Percentiles rank a stretch among this genome's conserved stretches.
phyloP scores from a whole-genome alignment of 2,329 filamentous ascomycete genomes.

The Fusarium abutilonis region DNA sequence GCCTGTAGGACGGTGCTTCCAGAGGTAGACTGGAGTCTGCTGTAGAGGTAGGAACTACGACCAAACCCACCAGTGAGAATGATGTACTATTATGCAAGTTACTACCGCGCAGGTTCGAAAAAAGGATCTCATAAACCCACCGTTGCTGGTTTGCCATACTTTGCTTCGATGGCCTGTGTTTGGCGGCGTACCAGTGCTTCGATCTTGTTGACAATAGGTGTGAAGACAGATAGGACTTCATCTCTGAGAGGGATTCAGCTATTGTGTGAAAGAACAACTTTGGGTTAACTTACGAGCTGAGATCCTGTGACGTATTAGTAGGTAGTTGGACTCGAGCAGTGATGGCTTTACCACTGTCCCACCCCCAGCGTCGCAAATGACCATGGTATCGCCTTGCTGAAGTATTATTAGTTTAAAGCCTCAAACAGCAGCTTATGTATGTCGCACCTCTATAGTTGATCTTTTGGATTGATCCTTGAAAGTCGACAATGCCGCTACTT shows the following conservation, averaged over 20 bases:
- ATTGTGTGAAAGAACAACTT: fast-evolving
- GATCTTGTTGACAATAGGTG: conserved; percentile 36
- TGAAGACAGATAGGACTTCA: conserved; percentile 43
- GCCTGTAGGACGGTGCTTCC: conserved; percentile 46
- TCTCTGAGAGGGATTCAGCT: neutral
- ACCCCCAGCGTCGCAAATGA: conserved; percentile 53
- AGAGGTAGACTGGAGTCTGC: conserved; percentile 14
- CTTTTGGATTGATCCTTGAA: conserved; percentile 45
- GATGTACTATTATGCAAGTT: conserved; percentile 47
- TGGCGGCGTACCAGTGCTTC: conserved; percentile 42
- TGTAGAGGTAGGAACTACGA: conserved; percentile 44
- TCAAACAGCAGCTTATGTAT: fast-evolving
- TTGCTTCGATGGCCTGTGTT: conserved; percentile 22
- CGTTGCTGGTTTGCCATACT: conserved; percentile 38
- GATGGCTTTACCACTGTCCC: conserved; percentile 48
- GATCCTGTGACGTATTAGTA: conserved; percentile 43
- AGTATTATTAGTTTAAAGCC: neutral
- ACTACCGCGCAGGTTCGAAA: neutral
- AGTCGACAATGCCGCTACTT: conserved; percentile 56
- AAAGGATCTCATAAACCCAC: conserved; percentile 18
- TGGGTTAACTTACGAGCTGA: conserved; percentile 27
- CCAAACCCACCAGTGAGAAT: conserved; percentile 55
- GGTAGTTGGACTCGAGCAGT: fast-evolving
- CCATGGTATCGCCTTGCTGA: conserved; percentile 38
- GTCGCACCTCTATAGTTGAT: conserved; percentile 35